Evolutionary conservation across 2,329 filamentous ascomycete species (phyloP), one percentile per base, ranked within the genome.

Genomic region (Ascocoryne sarcoides): DNA sequence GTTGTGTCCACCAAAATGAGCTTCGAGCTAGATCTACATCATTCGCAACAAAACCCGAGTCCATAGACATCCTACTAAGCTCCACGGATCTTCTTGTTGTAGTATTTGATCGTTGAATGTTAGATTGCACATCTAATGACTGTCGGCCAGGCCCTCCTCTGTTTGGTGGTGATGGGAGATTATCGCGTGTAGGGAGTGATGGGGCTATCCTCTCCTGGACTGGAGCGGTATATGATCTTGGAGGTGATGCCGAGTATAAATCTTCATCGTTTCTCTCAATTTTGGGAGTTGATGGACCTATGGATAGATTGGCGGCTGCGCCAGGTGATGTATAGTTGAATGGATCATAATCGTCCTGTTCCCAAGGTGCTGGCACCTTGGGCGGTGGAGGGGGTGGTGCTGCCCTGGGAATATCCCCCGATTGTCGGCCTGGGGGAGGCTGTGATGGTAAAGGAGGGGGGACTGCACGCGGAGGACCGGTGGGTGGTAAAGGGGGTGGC

Each of bases 1-100:
- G 71, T 55, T 89, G 79, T 28, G 82, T 77, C 89, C 90, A 98
- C 92, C 92, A 98, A 37, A 81, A 75, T 14, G 78, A 84, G 36
- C 73, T 71, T 32, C 75, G 69, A 10, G 76, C 80, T 28, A 96
- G 69, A 55, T 96, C 89, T 41, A 96, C 65, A 45, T 96, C 89
- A 41, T 80, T 81, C 30, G 92, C 92, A 47, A 96, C 90, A 57
- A 80, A 93, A 1, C 87, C 85, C 32, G 82, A 79, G 49, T 90
- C 85, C 44, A 79, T 73, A 4, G 81, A 82, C 60, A 85, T 81
- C 34, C 90, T 77, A 29, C 73, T 63, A 41, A 84, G 68, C 50
- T 98, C 92, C 62, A 84, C 76, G 16, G 59, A 62, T 43, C 72
- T 65, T 40, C 79, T 72, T 18, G 65, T 57, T 39, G 61, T 65